These are phyloP conservation scores for Erythrophleum fordii DNA, from an alignment of 306 rosid genomes.

Conservation along the genomic window DNA sequence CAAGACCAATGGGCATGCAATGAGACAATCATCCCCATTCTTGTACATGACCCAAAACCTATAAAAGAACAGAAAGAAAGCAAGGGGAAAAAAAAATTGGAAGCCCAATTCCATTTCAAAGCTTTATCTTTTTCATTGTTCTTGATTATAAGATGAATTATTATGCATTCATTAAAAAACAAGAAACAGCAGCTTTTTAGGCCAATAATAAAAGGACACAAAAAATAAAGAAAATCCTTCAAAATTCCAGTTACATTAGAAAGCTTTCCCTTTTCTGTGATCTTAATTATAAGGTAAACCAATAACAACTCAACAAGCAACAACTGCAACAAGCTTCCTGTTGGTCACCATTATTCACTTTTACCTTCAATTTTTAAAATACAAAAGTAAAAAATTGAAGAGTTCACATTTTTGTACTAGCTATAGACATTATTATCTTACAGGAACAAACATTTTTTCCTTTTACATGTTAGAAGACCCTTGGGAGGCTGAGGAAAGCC, in stretches of 20 bases:
- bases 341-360: slow-evolving; percentile 10
- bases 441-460: background rate
- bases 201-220: background rate
- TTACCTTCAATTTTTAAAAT: background rate
- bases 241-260: slow-evolving; percentile 5
- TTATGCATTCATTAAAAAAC: background rate
- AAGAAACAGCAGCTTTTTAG: background rate
- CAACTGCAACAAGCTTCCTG: background rate
- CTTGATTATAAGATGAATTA: too few relatives aligned
- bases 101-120: background rate
- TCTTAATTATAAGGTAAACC: slow-evolving; percentile 5
- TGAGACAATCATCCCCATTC: background rate
- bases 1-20: background rate
- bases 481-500: background rate
- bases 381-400: background rate
- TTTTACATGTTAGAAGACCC: background rate
- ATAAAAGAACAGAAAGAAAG: background rate
- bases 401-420: background rate
- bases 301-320: slow-evolving; percentile 4
- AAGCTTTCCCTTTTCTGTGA: slow-evolving; percentile 4
- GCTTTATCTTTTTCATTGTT: background rate
- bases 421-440: background rate
- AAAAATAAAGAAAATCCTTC: background rate
- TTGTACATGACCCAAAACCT: too few relatives aligned
- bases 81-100: background rate